Base-by-base conservation (phyloP, 1,284 basidiomycete species). In the Xerocomus amazonicus region DNA sequence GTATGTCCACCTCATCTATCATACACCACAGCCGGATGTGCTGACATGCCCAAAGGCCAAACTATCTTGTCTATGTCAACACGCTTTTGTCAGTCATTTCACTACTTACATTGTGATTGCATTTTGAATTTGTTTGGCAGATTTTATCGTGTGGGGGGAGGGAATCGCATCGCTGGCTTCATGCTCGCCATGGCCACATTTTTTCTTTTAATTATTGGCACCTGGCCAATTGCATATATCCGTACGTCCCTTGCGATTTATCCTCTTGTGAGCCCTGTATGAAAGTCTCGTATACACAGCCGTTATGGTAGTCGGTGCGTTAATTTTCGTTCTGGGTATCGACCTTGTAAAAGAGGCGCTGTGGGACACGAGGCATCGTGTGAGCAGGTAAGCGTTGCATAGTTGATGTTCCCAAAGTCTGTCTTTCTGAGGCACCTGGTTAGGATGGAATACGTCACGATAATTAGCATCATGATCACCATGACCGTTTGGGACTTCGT, bases 401-500 rank as follows among this genome's bases (percentile, higher is more conserved):
- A 10, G 6, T 16, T 10, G n/a, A 13, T 26, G 31, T 12, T n/a
- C 16, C n/a, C 9, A n/a, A 19, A 7, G 28, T 42, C 10, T 0
- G 23, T 35, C 31, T 52, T 42, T 40, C 31, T 53, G 44, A 63
- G 6, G 3, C 2, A 19, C 42, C 31, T 1, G 45, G 45, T 3
- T 43, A 85, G 81, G 64, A 75, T 73, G 45, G 87, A 90, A 61
- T 90, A 90, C 57, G 76, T 89, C 56, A 91, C 88, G 5, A 90
- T 90, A 48, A 67, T 80, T 19, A 84, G 84, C 53, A 90, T 91
- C 67, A 89, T 92, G 73, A 75, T 96, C 35, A 89, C 86, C 52
- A 98, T 97, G 95, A 92, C 91, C 3, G 76, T 83, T 3, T 96
- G 88, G 81, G 92, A 96, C 73, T 98, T 98, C 66, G 95, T 98